phyloP scores from a whole-genome alignment of 2,329 filamentous ascomycete species.

The Hortaea werneckii region DNA sequence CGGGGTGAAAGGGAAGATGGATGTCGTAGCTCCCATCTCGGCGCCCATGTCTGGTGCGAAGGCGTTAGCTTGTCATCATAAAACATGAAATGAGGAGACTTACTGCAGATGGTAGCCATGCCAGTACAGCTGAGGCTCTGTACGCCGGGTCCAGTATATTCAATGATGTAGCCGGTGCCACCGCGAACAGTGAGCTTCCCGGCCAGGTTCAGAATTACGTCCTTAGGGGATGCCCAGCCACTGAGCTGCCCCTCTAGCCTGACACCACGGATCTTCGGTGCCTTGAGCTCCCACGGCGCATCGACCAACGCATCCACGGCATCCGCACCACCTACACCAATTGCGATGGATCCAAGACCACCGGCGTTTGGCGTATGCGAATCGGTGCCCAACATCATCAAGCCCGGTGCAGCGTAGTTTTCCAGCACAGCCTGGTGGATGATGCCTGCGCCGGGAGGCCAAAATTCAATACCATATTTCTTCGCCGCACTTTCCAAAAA shows the following conservation, averaged over 20 bases:
- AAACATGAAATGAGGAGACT: conserved; percentile 27
- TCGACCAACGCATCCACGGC: conserved; percentile 94
- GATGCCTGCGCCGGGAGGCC: conserved; percentile 86
- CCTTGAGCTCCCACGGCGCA: conserved; percentile 95
- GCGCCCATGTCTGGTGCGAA: conserved; percentile 40
- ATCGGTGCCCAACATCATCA: conserved; percentile 99
- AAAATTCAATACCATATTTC: conserved; percentile 91
- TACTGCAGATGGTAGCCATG: conserved; percentile 86
- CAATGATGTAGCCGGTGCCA: conserved; percentile 87
- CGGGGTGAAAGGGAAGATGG: conserved; percentile 82
- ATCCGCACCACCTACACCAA: conserved; percentile 93
- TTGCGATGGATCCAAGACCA: conserved; percentile 83
- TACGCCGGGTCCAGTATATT: conserved; percentile 67
- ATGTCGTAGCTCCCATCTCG: conserved; percentile 92
- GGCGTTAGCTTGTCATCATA: neutral
- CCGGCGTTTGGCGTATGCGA: conserved; percentile 97
- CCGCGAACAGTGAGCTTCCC: conserved; percentile 80
- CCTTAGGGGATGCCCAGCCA: conserved; percentile 91
- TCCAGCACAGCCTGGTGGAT: conserved; percentile 97
- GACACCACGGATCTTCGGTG: conserved; percentile 81
- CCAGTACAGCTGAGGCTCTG: conserved; percentile 83
- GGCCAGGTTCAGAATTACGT: conserved; percentile 83
- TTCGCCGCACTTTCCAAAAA: conserved; percentile 88
- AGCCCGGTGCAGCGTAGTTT: conserved; percentile 91
- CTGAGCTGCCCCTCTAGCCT: conserved; percentile 71